These are phyloP conservation scores for Naganishia sp. DNA, from an alignment of 1,284 basidiomycete genomes.

Conservation along the genomic window DNA sequence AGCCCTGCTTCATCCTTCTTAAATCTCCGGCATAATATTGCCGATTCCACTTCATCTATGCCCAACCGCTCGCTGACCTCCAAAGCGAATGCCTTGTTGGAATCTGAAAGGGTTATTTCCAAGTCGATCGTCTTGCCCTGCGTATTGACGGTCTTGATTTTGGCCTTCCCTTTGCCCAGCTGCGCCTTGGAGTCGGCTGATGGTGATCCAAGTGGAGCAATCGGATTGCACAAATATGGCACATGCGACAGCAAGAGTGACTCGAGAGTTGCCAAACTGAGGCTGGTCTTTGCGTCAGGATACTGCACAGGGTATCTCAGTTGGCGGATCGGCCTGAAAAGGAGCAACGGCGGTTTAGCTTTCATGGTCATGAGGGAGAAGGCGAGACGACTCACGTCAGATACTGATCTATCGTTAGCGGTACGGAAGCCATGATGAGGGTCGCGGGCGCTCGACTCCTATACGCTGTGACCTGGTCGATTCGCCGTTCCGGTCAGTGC, in stretches of 20 bases:
- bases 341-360: not conserved
- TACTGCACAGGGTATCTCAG: conserved; percentile 27
- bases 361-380: no score
- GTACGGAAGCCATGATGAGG: conserved; percentile 23
- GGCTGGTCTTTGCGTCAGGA: conserved; percentile 11
- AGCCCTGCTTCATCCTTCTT: conserved; percentile 27
- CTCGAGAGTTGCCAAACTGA: conserved; percentile 9
- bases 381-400: conserved; percentile 7
- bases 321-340: conserved; percentile 28
- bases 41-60: conserved; percentile 33
- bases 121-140: conserved; percentile 13
- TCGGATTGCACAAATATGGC: conserved; percentile 25
- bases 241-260: conserved; percentile 28
- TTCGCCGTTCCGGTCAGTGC: not conserved
- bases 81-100: conserved; percentile 16
- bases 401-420: conserved; percentile 17
- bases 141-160: not conserved
- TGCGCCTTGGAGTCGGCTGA: conserved; percentile 13
- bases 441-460: no score
- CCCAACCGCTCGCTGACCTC: conserved; percentile 30
- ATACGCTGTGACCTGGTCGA: no score
- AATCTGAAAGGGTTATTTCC: conserved; percentile 19
- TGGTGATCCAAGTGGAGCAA: conserved; percentile 22
- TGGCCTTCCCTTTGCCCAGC: conserved; percentile 20
- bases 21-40: conserved; percentile 28